These are phyloP conservation scores for Exophiala phaeomuriformis DNA, from an alignment of 2,329 filamentous ascomycete species.

Conservation along the genomic window DNA sequence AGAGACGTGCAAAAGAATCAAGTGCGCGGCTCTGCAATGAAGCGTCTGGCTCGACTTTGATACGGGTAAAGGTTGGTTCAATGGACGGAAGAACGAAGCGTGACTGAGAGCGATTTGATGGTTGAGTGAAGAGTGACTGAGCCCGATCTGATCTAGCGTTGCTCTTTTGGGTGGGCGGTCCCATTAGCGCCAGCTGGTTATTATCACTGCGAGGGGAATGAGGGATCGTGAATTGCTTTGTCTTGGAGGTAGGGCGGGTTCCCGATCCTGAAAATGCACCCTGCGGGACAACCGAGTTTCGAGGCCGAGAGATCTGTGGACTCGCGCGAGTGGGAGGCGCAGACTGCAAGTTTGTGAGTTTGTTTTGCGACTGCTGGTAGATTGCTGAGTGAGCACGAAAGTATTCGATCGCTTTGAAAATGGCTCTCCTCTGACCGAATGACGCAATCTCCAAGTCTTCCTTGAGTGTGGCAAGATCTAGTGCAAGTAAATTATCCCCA, in stretches of 20 bases:
- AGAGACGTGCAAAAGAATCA: background rate
- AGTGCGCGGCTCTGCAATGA: background rate
- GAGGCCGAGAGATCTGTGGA: constrained; percentile 12
- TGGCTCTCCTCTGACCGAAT: constrained; percentile 50
- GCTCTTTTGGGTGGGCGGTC: background rate
- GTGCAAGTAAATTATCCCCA: constrained; percentile 54
- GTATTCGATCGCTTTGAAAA: constrained; percentile 52
- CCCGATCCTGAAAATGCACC: constrained; percentile 8
- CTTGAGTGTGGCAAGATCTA: constrained; percentile 43
- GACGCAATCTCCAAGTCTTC: constrained; percentile 53
- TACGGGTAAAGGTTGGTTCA: too few species aligned
- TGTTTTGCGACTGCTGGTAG: constrained; percentile 36
- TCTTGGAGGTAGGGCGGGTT: constrained; percentile 6
- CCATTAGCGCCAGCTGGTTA: background rate
- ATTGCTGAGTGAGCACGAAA: constrained; percentile 48
- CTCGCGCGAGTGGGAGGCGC: constrained; percentile 4
- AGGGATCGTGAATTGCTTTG: constrained; percentile 1
- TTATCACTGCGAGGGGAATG: constrained; percentile 1
- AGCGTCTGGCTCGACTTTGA: too few species aligned
- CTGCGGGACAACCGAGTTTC: constrained; percentile 7
- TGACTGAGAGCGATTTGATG: too few species aligned
- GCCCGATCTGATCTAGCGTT: background rate
- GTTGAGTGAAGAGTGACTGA: too few species aligned
- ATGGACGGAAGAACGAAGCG: too few species aligned
- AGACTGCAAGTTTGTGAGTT: constrained; percentile 12